These are phyloP conservation scores for Salicornia ramosissima DNA, from an alignment of 148 eudicot species.

Conservation along the genomic window DNA sequence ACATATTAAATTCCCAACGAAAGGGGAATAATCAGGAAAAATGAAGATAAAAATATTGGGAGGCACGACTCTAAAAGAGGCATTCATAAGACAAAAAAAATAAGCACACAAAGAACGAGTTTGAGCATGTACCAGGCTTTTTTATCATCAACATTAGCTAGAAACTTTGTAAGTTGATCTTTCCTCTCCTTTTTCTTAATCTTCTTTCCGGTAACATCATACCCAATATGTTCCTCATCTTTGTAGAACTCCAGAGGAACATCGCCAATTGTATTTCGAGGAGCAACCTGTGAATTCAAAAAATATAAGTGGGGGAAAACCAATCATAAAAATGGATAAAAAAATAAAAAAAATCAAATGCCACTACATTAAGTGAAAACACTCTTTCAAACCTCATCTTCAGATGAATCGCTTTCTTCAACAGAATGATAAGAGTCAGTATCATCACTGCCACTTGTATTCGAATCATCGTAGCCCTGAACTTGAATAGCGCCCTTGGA, in stretches of 20 bases:
- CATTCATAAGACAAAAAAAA: background rate
- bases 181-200: conserved; percentile 78
- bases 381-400: conserved; percentile 67
- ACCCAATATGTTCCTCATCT: conserved; percentile 95
- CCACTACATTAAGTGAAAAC: background rate
- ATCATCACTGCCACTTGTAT: conserved; percentile 34
- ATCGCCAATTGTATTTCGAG: conserved; percentile 85
- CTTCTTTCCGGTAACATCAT: conserved; percentile 79
- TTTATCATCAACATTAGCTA: conserved; percentile 67
- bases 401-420: conserved; percentile 96
- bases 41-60: background rate
- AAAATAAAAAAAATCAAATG: background rate
- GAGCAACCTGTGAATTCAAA: conserved; percentile 51
- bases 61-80: background rate
- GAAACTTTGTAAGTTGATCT: conserved; percentile 57
- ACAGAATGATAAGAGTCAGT: conserved; percentile 43
- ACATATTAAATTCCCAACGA: background rate
- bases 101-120: background rate
- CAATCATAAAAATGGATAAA: background rate
- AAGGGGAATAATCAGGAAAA: background rate
- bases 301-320: conserved; percentile 1
- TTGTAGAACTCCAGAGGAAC: conserved; percentile 91
- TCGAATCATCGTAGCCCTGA: conserved; percentile 4
- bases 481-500: conserved; percentile 22
- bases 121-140: conserved; percentile 58